phyloP scores from a whole-genome alignment of 129 eudicot genomes.

The Cynara cardunculus region DNA sequence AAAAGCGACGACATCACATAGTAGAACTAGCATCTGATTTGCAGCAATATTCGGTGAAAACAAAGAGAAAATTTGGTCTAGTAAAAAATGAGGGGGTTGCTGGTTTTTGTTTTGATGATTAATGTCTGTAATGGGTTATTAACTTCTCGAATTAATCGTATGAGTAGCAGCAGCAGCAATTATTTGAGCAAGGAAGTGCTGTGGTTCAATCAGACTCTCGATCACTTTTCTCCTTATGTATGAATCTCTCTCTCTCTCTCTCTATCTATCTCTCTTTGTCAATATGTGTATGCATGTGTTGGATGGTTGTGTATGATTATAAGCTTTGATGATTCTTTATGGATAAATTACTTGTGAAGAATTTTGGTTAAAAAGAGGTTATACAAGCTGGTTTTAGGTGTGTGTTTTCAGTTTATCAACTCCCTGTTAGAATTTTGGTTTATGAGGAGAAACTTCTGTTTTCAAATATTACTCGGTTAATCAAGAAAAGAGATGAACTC shows the following conservation, averaged over 20 bases:
- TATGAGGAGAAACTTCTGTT: neutral
- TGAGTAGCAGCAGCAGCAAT: constrained; percentile 28
- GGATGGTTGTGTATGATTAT: neutral
- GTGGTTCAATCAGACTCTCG: constrained; percentile 92
- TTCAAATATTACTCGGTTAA: neutral
- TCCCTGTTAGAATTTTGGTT: neutral
- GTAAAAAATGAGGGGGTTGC: constrained; percentile 11
- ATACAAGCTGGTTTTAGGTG: neutral
- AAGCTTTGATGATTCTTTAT: neutral
- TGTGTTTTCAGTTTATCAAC: neutral
- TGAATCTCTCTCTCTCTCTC: neutral
- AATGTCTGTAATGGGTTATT: constrained; percentile 31
- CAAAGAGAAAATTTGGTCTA: neutral
- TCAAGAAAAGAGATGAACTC: neutral
- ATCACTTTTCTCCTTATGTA: constrained; percentile 80
- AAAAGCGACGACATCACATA: neutral
- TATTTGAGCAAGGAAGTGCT: constrained; percentile 54
- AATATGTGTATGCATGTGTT: neutral
- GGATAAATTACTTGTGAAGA: neutral
- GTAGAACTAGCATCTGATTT: neutral
- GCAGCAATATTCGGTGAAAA: neutral
- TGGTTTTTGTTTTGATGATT: constrained; percentile 11
- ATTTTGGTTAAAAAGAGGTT: neutral
- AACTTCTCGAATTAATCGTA: constrained; percentile 31
- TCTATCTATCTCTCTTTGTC: neutral